Conservation (phyloP, 2,329 filamentous ascomycete genomes). For the Fusarium brachygibbosum region DNA sequence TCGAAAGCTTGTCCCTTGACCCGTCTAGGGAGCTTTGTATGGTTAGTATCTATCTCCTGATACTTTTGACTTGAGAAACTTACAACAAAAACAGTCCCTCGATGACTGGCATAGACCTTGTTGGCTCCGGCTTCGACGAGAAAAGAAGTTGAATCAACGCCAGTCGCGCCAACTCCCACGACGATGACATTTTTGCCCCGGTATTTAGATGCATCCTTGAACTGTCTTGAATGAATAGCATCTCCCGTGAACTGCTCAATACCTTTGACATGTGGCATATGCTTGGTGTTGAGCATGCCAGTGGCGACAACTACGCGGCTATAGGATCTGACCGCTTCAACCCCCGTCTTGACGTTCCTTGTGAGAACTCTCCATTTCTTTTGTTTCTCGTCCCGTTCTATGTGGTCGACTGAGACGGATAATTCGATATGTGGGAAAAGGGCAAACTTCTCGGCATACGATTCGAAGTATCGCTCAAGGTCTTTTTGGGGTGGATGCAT, state of each 20-base stretch:
- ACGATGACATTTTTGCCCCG: constrained; percentile 60
- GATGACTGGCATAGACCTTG: constrained; percentile 61
- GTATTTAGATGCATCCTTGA: constrained; percentile 53
- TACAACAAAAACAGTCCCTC: constrained; percentile 49
- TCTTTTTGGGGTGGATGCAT: constrained; percentile 47
- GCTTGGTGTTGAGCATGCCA: constrained; percentile 52
- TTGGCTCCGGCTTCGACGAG: constrained; percentile 50
- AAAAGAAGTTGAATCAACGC: constrained; percentile 50
- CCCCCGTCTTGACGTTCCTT: constrained; percentile 42
- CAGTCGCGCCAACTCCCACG: constrained; percentile 60
- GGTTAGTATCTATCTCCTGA: constrained; percentile 10
- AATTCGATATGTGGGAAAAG: constrained; percentile 48
- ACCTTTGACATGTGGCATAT: constrained; percentile 54
- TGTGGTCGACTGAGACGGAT: constrained; percentile 45
- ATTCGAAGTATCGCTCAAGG: constrained; percentile 52
- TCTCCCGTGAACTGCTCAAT: constrained; percentile 57
- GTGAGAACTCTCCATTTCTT: constrained; percentile 50
- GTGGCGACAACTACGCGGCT: constrained; percentile 56
- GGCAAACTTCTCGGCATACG: constrained; percentile 52
- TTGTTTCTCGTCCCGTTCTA: constrained; percentile 46
- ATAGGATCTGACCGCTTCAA: constrained; percentile 44
- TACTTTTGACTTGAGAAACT: neutral
- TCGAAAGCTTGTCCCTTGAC: constrained; percentile 54
- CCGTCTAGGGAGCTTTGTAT: constrained; percentile 42
- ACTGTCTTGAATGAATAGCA: constrained; percentile 57